phyloP scores from a whole-genome alignment of 2,329 filamentous ascomycete species.

The Moelleriella libera region DNA sequence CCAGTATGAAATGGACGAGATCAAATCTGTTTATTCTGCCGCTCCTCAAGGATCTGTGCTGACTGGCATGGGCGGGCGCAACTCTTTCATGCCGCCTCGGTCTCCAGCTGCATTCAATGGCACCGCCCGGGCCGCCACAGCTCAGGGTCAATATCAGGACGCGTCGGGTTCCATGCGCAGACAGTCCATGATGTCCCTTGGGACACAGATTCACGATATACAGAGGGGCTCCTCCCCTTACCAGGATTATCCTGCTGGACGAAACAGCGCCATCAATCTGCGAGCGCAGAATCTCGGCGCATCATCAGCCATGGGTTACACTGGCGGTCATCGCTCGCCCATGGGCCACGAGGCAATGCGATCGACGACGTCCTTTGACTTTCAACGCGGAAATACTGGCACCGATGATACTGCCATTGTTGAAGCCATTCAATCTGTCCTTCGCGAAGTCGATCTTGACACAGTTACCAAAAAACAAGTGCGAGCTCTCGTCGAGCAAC shows the following conservation, averaged over 20 bases:
- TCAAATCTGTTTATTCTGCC: slow-evolving; percentile 91
- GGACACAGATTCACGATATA: slow-evolving; percentile 28
- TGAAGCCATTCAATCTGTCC: slow-evolving; percentile 69
- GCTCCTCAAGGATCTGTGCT: slow-evolving; percentile 79
- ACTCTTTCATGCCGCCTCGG: slow-evolving; percentile 68
- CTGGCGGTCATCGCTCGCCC: slow-evolving; percentile 30
- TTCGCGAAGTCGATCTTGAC: slow-evolving; percentile 83
- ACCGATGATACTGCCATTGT: slow-evolving; percentile 71
- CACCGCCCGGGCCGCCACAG: slow-evolving; percentile 29
- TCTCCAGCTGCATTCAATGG: slow-evolving; percentile 60
- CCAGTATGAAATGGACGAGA: slow-evolving; percentile 93
- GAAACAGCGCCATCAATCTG: slow-evolving; percentile 49
- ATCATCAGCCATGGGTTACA: slow-evolving; percentile 31
- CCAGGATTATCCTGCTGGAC: slow-evolving; percentile 36
- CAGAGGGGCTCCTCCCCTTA: slow-evolving; percentile 41
- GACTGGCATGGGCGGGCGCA: slow-evolving; percentile 63
- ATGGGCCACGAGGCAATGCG: slow-evolving; percentile 31
- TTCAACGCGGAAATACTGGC: slow-evolving; percentile 44
- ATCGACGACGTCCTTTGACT: slow-evolving; percentile 43
- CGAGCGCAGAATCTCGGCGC: slow-evolving; percentile 31
- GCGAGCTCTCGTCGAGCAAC: slow-evolving; percentile 79
- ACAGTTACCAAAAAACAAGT: slow-evolving; percentile 98
- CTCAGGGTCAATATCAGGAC: slow-evolving; percentile 33
- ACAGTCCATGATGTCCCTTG: slow-evolving; percentile 59
- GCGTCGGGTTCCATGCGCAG: slow-evolving; percentile 41